Conservation (phyloP, 768 basidiomycete genomes). For the Boletus pseudopeckii region DNA sequence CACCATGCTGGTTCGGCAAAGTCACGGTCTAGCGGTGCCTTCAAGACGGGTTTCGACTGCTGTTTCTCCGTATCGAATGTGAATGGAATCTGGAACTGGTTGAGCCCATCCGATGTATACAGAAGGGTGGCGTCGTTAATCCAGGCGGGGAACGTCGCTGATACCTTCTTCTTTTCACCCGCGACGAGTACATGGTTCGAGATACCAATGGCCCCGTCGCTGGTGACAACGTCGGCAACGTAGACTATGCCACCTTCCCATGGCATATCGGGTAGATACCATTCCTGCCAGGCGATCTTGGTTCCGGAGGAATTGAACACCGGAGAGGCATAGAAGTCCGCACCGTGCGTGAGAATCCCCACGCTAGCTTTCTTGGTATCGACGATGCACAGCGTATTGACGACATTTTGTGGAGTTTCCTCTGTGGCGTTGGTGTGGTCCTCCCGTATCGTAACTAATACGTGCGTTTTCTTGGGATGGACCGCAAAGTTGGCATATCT, state of each 20-base stretch:
- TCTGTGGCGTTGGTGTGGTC: conserved; percentile 48
- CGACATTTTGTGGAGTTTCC: conserved; percentile 34
- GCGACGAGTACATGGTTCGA: conserved; percentile 41
- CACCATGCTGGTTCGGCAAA: conserved; percentile 21
- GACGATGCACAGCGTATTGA: conserved; percentile 56
- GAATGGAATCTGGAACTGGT: conserved; percentile 55
- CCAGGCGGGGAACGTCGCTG: conserved; percentile 33
- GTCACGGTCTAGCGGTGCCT: conserved; percentile 13
- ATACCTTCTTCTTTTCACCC: conserved; percentile 41
- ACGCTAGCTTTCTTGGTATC: conserved; percentile 41
- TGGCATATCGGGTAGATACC: conserved; percentile 65
- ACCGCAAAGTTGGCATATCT: conserved; percentile 48
- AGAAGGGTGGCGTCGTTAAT: conserved; percentile 49
- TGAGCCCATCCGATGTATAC: conserved; percentile 55
- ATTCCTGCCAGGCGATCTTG: conserved; percentile 56
- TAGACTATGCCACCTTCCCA: conserved; percentile 59
- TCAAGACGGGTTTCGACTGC: conserved; percentile 25
- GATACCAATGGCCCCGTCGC: conserved; percentile 22
- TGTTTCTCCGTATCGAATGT: conserved; percentile 26
- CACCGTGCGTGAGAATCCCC: conserved; percentile 42
- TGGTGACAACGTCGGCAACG: conserved; percentile 39
- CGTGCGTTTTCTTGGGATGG: conserved; percentile 46
- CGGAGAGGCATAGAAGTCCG: conserved; percentile 65
- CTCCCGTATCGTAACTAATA: conserved; percentile 60
- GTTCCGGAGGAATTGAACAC: conserved; percentile 54